Conservation (phyloP, 331 rosid genomes). For the Arachis monticola region DNA sequence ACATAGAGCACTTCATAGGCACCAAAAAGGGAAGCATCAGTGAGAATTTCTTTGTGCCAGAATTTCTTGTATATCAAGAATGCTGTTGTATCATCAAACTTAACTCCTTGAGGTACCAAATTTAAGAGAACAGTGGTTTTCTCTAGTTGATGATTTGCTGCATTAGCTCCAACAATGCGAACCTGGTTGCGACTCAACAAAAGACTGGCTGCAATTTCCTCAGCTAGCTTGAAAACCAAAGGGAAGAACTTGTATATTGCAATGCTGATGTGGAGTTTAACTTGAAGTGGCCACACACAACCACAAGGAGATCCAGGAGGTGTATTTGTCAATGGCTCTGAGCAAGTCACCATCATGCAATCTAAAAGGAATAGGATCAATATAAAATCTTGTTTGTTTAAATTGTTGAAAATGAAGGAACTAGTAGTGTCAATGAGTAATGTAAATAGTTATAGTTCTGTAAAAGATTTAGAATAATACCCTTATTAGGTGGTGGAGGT, state of each 20-base stretch:
- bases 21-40: conserved; percentile 63
- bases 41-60: conserved; percentile 66
- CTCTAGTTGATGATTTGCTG: conserved; percentile 65
- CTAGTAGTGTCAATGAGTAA: not conserved
- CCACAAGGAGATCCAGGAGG: conserved; percentile 79
- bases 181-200: conserved; percentile 71
- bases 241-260: conserved; percentile 74
- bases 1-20: conserved; percentile 70
- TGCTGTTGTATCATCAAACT: conserved; percentile 61
- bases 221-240: conserved; percentile 67
- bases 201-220: conserved; percentile 70
- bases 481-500: conserved; percentile 80
- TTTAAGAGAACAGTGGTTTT: conserved; percentile 71
- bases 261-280: conserved; percentile 60
- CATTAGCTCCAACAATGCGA: conserved; percentile 85
- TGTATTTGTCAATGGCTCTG: conserved; percentile 80
- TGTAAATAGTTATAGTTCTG: not conserved
- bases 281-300: conserved; percentile 86
- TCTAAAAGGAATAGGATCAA: conserved; percentile 52
- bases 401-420: conserved; percentile 3
- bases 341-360: conserved; percentile 62
- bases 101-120: conserved; percentile 68
- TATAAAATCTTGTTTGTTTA: conserved; percentile 16
- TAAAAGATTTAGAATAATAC: conserved; percentile 40
- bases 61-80: conserved; percentile 65